Conservation (phyloP, 768 basidiomycete species). For the Auricularia auricula-judae region DNA sequence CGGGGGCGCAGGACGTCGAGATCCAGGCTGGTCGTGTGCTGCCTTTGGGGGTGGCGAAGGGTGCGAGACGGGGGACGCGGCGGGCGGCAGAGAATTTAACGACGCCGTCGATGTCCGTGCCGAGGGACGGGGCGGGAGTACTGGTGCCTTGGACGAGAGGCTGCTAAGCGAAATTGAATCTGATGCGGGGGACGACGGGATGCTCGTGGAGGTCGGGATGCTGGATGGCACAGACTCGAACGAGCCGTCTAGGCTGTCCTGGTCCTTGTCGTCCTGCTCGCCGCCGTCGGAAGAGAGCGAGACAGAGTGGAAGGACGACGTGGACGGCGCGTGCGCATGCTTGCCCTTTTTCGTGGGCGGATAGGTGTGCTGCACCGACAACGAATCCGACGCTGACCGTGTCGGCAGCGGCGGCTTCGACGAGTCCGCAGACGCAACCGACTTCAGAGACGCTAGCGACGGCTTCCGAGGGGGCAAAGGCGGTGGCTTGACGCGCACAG, state of each 20-base stretch:
- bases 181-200: conserved; percentile 39
- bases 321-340: conserved; percentile 57
- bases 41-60: background rate
- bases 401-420: conserved; percentile 16
- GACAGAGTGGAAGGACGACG: conserved; percentile 77
- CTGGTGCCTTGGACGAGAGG: background rate
- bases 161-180: conserved; percentile 28
- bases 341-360: conserved; percentile 32
- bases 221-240: conserved; percentile 58
- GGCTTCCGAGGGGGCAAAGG: conserved; percentile 60
- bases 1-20: background rate
- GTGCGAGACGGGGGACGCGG: background rate
- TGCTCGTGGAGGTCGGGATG: conserved; percentile 41
- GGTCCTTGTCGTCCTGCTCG: conserved; percentile 32
- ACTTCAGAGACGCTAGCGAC: conserved; percentile 33
- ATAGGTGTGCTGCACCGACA: conserved; percentile 50
- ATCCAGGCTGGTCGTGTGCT: background rate
- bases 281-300: conserved; percentile 60
- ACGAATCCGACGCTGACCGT: conserved; percentile 28
- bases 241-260: conserved; percentile 54
- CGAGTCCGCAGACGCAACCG: conserved; percentile 22
- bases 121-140: conserved; percentile 3
- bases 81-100: conserved; percentile 14
- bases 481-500: conserved; percentile 21
- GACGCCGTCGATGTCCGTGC: conserved; percentile 7